phyloP scores from a whole-genome alignment of 495 filamentous ascomycete species.

The Podospora tetraspora region DNA sequence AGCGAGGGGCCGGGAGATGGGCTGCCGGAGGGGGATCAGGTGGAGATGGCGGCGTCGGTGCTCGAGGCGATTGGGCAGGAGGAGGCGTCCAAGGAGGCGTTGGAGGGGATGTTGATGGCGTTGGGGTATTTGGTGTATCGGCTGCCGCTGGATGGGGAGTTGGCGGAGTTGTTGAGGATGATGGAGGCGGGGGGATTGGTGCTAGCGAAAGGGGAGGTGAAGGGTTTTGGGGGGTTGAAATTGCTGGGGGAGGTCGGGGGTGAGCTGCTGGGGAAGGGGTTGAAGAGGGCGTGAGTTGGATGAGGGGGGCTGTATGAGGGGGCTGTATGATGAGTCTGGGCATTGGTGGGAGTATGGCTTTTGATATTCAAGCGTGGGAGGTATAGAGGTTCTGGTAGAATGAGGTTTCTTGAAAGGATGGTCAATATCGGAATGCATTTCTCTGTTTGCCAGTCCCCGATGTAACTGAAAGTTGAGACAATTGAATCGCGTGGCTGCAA shows the following conservation, averaged over 20 bases:
- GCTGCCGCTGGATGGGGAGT: conserved; percentile 58
- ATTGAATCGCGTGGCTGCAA: background rate
- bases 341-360: background rate
- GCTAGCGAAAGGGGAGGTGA: conserved; percentile 45
- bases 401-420: too few species aligned
- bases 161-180: conserved; percentile 67
- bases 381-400: too few species aligned
- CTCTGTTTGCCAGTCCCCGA: background rate
- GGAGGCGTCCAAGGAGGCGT: conserved; percentile 60
- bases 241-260: conserved; percentile 55
- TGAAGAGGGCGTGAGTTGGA: conserved; percentile 22
- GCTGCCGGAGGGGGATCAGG: conserved; percentile 61
- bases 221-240: conserved; percentile 48
- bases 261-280: conserved; percentile 39
- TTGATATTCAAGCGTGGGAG: background rate
- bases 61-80: conserved; percentile 70
- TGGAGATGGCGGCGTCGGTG: conserved; percentile 71
- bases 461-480: background rate
- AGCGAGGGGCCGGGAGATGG: conserved; percentile 52
- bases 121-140: conserved; percentile 70
- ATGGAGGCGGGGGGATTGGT: conserved; percentile 64
- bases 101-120: conserved; percentile 66
- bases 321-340: background rate
- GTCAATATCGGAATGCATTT: background rate
- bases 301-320: too few species aligned